Evolutionary conservation across 1,284 basidiomycete species (phyloP).

Genomic region (Sporisorium reilianum): DNA sequence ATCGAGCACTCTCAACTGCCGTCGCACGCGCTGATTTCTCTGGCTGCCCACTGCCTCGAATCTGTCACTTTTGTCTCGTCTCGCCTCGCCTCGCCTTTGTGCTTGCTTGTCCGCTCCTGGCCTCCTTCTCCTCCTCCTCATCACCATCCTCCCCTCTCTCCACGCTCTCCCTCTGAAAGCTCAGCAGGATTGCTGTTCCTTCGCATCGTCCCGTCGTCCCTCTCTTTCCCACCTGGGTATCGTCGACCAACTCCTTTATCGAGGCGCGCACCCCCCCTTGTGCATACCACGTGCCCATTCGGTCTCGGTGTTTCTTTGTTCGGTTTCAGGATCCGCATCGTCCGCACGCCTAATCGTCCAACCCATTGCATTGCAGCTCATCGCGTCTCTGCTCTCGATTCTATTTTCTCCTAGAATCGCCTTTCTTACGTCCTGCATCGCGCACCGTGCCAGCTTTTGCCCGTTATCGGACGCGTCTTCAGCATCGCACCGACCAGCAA

Average conservation of each 20-base stretch:
- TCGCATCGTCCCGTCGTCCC: neutral
- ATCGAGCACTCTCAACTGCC: conserved; percentile 7
- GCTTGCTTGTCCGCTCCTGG: neutral
- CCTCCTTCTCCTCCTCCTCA: neutral
- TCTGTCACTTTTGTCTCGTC: conserved; percentile 22
- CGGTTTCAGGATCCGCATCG: conserved; percentile 3
- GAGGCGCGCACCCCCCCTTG: neutral
- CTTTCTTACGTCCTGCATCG: no score
- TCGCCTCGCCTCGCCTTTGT: no score
- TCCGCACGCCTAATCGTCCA: neutral
- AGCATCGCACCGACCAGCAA: neutral
- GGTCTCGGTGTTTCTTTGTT: neutral
- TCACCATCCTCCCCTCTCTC: neutral
- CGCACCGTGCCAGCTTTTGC: neutral
- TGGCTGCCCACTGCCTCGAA: neutral
- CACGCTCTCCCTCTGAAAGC: neutral
- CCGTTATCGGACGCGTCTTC: neutral
- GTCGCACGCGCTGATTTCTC: conserved; percentile 10
- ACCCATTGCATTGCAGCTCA: neutral
- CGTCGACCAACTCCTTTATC: neutral
- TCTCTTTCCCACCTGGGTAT: neutral
- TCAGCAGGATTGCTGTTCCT: neutral
- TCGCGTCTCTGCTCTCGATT: neutral
- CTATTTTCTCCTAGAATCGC: no score
- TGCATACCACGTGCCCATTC: neutral